A percentile compares a stretch with the other conserved stretches of the same genome.
phyloP scores from a whole-genome alignment of 106 monocot genomes.

The Dioscorea dumetorum region DNA sequence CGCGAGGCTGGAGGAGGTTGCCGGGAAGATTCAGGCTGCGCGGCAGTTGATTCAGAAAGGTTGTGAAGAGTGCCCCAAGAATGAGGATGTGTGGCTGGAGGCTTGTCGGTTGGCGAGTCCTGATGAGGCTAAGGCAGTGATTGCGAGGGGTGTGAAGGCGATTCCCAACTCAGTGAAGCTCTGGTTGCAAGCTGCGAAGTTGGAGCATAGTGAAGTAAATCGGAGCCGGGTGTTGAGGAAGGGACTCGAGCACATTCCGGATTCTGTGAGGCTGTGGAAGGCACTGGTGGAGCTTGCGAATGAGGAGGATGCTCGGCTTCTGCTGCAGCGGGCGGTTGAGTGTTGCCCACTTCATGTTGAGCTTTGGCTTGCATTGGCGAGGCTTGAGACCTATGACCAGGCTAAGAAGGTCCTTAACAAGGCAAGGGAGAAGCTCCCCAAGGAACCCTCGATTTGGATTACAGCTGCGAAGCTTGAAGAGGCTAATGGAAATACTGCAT shows the following conservation, averaged over 20 bases:
- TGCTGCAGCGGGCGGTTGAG: slow-evolving; percentile 93
- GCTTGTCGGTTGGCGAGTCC: slow-evolving; percentile 86
- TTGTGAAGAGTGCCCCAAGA: slow-evolving; percentile 97
- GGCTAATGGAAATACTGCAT: slow-evolving; percentile 71
- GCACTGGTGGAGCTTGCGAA: slow-evolving; percentile 87
- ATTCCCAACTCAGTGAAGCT: slow-evolving; percentile 91
- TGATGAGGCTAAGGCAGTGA: slow-evolving; percentile 87
- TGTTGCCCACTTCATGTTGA: slow-evolving; percentile 96
- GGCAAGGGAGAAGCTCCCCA: slow-evolving; percentile 80
- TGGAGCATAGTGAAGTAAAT: slow-evolving; percentile 54
- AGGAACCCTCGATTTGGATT: slow-evolving; percentile 95
- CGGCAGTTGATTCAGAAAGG: slow-evolving; percentile 93
- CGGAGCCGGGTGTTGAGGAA: slow-evolving; percentile 75
- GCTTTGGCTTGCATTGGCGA: slow-evolving; percentile 92
- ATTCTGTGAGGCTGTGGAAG: slow-evolving; percentile 95
- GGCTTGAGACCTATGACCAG: slow-evolving; percentile 90
- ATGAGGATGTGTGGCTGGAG: slow-evolving; percentile 96
- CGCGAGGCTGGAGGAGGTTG: slow-evolving; percentile 92
- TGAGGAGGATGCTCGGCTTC: slow-evolving; percentile 87
- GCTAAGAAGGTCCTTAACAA: slow-evolving; percentile 90
- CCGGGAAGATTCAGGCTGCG: slow-evolving; percentile 87
- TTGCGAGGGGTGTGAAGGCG: slow-evolving; percentile 79
- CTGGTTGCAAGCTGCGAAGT: slow-evolving; percentile 85
- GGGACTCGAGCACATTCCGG: slow-evolving; percentile 88
- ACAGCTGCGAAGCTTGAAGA: slow-evolving; percentile 98